Evolutionary conservation across 805 yeast species (phyloP).

Genomic region (Grigorovia humatica): DNA sequence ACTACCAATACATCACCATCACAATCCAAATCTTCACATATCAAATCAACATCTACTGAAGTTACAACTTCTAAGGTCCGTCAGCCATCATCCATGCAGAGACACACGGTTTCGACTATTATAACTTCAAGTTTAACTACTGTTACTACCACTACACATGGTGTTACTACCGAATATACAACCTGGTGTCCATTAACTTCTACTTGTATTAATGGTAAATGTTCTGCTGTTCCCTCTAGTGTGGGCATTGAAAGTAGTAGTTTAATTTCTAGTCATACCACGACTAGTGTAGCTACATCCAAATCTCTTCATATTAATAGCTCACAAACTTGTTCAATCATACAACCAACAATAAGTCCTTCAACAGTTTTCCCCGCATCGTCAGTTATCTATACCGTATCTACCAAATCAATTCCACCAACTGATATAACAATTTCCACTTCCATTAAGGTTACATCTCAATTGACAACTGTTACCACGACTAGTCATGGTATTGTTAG

Average conservation of each 20-base stretch:
- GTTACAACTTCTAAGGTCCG: too few relatives aligned
- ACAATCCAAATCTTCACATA: too few relatives aligned
- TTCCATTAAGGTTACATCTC: conserved; percentile 2
- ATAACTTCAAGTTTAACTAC: conserved; percentile 4
- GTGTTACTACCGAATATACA: conserved; percentile 20
- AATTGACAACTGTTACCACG: conserved; percentile 9
- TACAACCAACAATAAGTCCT: too few relatives aligned
- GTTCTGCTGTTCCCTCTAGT: conserved; percentile 2
- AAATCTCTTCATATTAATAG: too few relatives aligned
- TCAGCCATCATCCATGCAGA: too few relatives aligned
- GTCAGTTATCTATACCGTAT: too few relatives aligned
- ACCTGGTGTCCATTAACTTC: conserved; percentile 20
- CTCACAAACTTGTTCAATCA: too few relatives aligned
- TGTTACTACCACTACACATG: conserved; percentile 17
- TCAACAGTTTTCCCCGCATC: too few relatives aligned
- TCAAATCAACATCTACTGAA: background rate
- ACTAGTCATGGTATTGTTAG: conserved; percentile 19
- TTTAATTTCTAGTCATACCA: background rate
- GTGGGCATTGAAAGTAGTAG: conserved; percentile 13
- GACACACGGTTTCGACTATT: background rate
- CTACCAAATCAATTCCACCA: background rate
- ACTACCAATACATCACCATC: background rate
- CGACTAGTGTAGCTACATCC: conserved; percentile 3
- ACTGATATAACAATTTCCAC: background rate
- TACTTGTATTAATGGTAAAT: background rate